Evolutionary conservation across 305 asterid genomes (phyloP).

Genomic region (Fraxinus paxiana): DNA sequence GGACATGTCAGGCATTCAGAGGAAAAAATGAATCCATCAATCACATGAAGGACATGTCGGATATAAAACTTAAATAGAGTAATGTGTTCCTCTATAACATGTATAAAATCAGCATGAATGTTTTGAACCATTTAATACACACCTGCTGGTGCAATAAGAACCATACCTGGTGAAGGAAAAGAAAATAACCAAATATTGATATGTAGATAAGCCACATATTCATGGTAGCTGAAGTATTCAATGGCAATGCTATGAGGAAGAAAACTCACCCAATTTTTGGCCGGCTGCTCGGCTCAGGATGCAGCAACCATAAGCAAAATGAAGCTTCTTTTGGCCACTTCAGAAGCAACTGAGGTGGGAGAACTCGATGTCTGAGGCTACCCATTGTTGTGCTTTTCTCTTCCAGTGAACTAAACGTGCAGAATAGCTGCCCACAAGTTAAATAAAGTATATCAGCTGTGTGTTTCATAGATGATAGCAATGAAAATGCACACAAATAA

Average conservation of each 20-base stretch:
- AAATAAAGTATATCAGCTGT: conserved; percentile 21
- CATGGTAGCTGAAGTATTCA: not conserved
- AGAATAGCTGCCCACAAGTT: conserved; percentile 61
- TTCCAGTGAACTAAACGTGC: conserved; percentile 65
- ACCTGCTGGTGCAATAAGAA: not conserved
- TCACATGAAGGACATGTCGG: not conserved
- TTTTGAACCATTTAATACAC: not conserved
- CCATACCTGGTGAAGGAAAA: not conserved
- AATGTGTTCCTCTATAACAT: not conserved
- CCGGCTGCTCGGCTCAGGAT: conserved; percentile 79
- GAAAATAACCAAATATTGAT: not conserved
- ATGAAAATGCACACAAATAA: too few species aligned
- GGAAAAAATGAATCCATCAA: not conserved
- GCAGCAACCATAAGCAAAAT: conserved; percentile 90
- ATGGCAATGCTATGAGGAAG: not conserved
- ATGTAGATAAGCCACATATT: not conserved
- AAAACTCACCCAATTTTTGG: conserved; percentile 67
- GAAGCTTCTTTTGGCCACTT: conserved; percentile 99
- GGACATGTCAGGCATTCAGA: not conserved
- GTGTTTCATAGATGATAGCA: too few species aligned
- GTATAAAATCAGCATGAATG: not conserved
- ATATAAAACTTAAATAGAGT: not conserved
- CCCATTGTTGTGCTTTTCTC: conserved; percentile 75
- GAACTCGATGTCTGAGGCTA: conserved; percentile 80
- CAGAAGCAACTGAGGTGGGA: conserved; percentile 87